phyloP scores from a whole-genome alignment of 176 grass and related monocot genomes.

The Avena atlantica region DNA sequence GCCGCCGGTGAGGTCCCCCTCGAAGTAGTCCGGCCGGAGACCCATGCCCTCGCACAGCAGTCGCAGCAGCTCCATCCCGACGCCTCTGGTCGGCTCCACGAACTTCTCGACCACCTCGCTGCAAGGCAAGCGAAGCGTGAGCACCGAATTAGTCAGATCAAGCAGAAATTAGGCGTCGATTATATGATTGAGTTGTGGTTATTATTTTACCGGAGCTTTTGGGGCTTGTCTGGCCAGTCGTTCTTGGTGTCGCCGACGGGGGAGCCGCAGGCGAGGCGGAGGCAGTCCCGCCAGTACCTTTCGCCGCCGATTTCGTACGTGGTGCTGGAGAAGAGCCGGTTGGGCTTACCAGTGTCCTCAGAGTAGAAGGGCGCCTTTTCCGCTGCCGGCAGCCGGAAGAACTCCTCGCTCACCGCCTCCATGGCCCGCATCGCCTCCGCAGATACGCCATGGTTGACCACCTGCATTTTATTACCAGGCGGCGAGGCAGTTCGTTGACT shows the following conservation, averaged over 20 bases:
- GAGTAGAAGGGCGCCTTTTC: constrained; percentile 62
- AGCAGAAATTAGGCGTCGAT: not conserved
- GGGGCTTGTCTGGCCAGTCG: constrained; percentile 67
- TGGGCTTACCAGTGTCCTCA: constrained; percentile 42
- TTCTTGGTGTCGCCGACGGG: constrained; percentile 37
- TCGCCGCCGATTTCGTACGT: constrained; percentile 38
- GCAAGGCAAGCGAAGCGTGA: not conserved
- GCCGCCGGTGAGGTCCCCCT: constrained; percentile 54
- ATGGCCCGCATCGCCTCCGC: constrained; percentile 53
- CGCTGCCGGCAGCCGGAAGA: constrained; percentile 55
- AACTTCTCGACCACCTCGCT: constrained; percentile 51
- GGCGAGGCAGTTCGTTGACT: not conserved
- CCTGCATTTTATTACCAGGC: constrained; percentile 32
- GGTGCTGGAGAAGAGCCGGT: constrained; percentile 68
- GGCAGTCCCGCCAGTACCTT: constrained; percentile 72
- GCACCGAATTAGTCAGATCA: not conserved
- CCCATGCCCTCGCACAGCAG: constrained; percentile 72
- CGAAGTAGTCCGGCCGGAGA: constrained; percentile 60
- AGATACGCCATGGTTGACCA: constrained; percentile 71
- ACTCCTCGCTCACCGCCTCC: constrained; percentile 46
- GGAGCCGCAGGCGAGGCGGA: constrained; percentile 61
- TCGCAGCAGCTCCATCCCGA: constrained; percentile 64
- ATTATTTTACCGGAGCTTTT: constrained; percentile 45
- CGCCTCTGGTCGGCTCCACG: constrained; percentile 43
- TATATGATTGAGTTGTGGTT: not conserved